Conservation (phyloP, 106 monocot genomes). For the Apostasia shenzhenica region DNA sequence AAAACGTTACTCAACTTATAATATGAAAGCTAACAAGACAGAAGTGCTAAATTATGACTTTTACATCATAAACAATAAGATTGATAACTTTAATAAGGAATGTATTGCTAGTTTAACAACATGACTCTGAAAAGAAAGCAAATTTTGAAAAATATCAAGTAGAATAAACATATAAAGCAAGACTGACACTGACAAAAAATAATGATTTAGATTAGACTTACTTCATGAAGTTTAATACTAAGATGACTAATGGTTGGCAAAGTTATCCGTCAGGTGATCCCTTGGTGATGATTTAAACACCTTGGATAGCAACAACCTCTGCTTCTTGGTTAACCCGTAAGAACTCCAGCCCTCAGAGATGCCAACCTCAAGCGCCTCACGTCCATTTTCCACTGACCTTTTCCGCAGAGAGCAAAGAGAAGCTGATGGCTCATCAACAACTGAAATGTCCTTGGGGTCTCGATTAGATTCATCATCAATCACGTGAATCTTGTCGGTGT, state of each 20-base stretch:
- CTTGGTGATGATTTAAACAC: constrained; percentile 61
- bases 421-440: constrained; percentile 18
- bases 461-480: constrained; percentile 16
- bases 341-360: constrained; percentile 8
- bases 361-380: constrained; percentile 27
- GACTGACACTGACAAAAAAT: no score
- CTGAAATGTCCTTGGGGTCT: constrained; percentile 6
- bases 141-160: no score
- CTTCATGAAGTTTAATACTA: background rate
- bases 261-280: constrained; percentile 34
- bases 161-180: no score
- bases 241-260: background rate
- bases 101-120: no score
- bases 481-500: background rate
- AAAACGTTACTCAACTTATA: no score
- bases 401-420: constrained; percentile 44
- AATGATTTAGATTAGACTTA: background rate
- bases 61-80: no score
- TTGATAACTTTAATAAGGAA: no score
- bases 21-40: no score
- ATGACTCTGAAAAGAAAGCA: no score
- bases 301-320: constrained; percentile 30
- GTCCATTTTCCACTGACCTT: constrained; percentile 29
- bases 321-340: constrained; percentile 33
- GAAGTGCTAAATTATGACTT: no score